These are phyloP conservation scores for Solanum sparsipilum DNA, from an alignment of 257 asterid species.

Conservation along the genomic window DNA sequence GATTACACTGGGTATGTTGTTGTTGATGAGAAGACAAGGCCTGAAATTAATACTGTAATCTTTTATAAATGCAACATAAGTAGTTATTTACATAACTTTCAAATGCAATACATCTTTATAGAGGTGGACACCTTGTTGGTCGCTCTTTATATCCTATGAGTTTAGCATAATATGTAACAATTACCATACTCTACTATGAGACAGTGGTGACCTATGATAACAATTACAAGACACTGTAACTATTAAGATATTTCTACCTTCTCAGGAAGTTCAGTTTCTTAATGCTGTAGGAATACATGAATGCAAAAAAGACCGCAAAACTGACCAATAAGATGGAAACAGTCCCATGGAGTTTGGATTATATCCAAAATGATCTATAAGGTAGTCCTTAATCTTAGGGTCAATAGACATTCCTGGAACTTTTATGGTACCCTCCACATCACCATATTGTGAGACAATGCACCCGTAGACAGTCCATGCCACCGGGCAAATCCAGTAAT, in stretches of 20 bases:
- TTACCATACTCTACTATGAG: background rate
- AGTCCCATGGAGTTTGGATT: conserved; percentile 36
- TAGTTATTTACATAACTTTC: background rate
- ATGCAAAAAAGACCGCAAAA: conserved; percentile 15
- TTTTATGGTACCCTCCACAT: conserved; percentile 25
- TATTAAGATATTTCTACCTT: conserved; percentile 7
- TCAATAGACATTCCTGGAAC: conserved; percentile 26
- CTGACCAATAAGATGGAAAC: conserved; percentile 26
- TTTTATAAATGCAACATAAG: no score
- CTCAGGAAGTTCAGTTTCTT: conserved; percentile 45
- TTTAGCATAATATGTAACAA: background rate
- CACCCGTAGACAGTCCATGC: conserved; percentile 82
- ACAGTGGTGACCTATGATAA: background rate
- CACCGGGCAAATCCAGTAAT: conserved; percentile 74
- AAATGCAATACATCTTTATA: no score
- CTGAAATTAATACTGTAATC: no score
- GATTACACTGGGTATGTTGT: no score
- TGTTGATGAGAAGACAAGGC: no score
- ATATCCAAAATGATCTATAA: conserved; percentile 50
- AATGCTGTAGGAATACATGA: conserved; percentile 38
- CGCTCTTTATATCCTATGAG: no score
- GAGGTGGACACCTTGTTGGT: background rate
- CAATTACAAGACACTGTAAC: no score
- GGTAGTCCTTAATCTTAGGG: conserved; percentile 38
- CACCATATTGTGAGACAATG: conserved; percentile 68